Percentiles rank a stretch among this genome's conserved stretches.
These are phyloP conservation scores for Acorus calamus DNA, from an alignment of 106 monocot species.

Conservation along the genomic window DNA sequence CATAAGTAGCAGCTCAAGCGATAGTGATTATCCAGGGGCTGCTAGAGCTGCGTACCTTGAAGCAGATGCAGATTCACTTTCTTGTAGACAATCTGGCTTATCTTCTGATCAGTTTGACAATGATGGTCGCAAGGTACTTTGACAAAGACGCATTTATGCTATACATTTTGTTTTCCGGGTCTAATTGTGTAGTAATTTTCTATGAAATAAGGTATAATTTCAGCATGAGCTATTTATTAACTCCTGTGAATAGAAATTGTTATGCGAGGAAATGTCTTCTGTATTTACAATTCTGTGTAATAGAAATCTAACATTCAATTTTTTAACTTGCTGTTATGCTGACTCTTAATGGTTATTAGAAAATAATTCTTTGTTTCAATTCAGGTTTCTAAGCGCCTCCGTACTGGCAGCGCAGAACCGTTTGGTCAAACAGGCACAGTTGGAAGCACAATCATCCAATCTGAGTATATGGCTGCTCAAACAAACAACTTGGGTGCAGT, in stretches of 20 bases:
- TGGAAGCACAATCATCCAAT: conserved; percentile 19
- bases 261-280: too few species aligned
- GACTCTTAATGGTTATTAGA: too few species aligned
- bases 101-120: conserved; percentile 51
- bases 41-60: conserved; percentile 52
- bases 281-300: too few species aligned
- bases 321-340: too few species aligned
- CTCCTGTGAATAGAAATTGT: too few species aligned
- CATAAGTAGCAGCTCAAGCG: conserved; percentile 75
- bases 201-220: too few species aligned
- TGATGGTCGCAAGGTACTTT: conserved; percentile 49
- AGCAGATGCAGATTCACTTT: conserved; percentile 85
- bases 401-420: conserved; percentile 30
- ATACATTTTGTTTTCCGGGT: too few species aligned
- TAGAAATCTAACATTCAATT: too few species aligned
- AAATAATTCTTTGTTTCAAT: conserved; percentile 7
- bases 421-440: conserved; percentile 43
- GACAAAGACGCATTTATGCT: too few species aligned
- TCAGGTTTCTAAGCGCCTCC: conserved; percentile 61
- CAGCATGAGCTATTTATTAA: too few species aligned
- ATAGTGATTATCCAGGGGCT: conserved; percentile 32
- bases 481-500: conserved; percentile 27
- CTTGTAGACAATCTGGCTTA: conserved; percentile 54
- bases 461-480: conserved; percentile 31
- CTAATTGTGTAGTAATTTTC: too few species aligned